Evolutionary conservation across 352 stramenopile species (phyloP), one percentile per base, ranked within the genome.

Genomic region (Phytophthora pinifolia): DNA sequence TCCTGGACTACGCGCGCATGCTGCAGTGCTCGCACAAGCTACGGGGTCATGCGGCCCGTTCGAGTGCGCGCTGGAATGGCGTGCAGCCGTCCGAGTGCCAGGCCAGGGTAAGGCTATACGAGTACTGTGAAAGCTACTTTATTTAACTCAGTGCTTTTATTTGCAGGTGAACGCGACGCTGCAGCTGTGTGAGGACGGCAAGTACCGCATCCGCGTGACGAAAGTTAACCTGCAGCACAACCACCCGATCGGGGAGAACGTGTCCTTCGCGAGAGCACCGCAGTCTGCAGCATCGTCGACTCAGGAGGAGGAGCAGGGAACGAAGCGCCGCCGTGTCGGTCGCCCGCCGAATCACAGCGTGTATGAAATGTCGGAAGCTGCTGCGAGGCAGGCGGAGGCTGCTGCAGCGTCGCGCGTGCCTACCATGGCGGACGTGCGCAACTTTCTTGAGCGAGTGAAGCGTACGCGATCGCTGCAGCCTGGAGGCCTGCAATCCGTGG

Each of bases 121-220:
- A 4, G 22, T 27, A 27, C 22, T 27, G 22, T 27, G 22, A 5
- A 3, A 4, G 22, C 6, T 27, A 27, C 30, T 14, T 33, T 32
- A 34, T 18, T 20, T 25, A 6, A 15, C 34, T 35, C 12, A 15
- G 8, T 9, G 2, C 9, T 52, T 27, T 17, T n/a, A 9, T 32
- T n/a, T 59, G 30, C 34, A 73, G 65, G 46, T 74, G 14, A 67
- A 59, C 10, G 65, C 65, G 9, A 67, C 61, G 30, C 51, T 74
- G 37, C 58, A 74, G 43, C 55, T 60, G 8, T 47, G 51, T 8
- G 41, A 57, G 5, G 37, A 70, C 47, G 60, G 46, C 14, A 43
- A 51, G 6, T 74, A 70, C 42, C 43, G 46, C 14, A 56, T 74
- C 6, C 57, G 56, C 35, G 52, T 70, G 29, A 74, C 65, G 14